These are phyloP conservation scores for Allium fistulosum DNA, from an alignment of 106 monocot genomes.

Conservation along the genomic window DNA sequence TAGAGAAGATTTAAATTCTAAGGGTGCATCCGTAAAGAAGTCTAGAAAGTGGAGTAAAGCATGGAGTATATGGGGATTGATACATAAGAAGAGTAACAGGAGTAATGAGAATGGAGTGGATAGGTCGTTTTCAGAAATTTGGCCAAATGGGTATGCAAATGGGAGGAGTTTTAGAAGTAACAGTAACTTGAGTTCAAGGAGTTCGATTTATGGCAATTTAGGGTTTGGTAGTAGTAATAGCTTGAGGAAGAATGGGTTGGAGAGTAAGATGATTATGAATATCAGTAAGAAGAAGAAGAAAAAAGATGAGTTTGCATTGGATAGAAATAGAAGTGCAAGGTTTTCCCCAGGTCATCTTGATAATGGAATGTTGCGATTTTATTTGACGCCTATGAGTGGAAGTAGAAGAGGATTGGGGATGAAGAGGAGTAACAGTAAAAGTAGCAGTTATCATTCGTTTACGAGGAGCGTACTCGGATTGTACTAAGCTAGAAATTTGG, in stretches of 20 bases:
- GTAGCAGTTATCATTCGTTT: constrained; percentile 28
- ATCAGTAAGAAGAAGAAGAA: constrained; percentile 28
- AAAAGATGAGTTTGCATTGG: constrained; percentile 43
- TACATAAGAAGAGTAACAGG: constrained; percentile 32
- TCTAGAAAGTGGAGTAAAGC: constrained; percentile 66
- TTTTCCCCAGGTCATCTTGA: constrained; percentile 53
- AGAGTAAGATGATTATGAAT: constrained; percentile 7
- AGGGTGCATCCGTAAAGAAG: constrained; percentile 35
- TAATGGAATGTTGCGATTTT: constrained; percentile 68
- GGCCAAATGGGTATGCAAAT: constrained; percentile 21
- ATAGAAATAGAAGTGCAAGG: constrained; percentile 66
- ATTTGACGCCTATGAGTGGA: constrained; percentile 56
- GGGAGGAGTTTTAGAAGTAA: constrained; percentile 50
- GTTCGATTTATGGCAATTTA: constrained; percentile 29
- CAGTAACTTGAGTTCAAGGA: constrained; percentile 62
- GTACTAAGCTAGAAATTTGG: constrained; percentile 1
- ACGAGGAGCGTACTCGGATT: constrained; percentile 42
- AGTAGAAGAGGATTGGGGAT: constrained; percentile 22
- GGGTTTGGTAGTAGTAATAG: constrained; percentile 7
- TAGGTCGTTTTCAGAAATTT: constrained; percentile 41
- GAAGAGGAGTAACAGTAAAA: constrained; percentile 5
- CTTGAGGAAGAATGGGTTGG: constrained; percentile 36
- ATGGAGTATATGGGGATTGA: constrained; percentile 76
- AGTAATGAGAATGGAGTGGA: constrained; percentile 23
- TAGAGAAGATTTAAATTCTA: constrained; percentile 16